These are phyloP conservation scores for Lactifluus echinatus DNA, from an alignment of 768 basidiomycete species.

Conservation along the genomic window DNA sequence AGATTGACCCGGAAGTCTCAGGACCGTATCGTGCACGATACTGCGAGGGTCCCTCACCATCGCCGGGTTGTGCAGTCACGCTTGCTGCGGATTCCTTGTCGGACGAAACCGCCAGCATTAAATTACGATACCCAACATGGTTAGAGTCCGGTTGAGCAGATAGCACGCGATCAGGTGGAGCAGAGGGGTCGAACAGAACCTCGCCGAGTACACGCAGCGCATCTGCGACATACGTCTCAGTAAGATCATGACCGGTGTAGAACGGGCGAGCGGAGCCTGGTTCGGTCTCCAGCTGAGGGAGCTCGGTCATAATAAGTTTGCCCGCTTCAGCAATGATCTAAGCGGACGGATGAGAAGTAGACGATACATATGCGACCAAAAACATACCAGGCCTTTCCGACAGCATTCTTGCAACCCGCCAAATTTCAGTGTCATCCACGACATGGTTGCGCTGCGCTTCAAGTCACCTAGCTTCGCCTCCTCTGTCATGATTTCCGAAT, in stretches of 20 bases:
- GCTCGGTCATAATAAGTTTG: conserved; percentile 46
- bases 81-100: background rate
- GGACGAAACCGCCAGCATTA: background rate
- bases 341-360: background rate
- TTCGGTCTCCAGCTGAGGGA: conserved; percentile 70
- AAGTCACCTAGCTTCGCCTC: conserved; percentile 77
- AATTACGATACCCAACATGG: background rate
- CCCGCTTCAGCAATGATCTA: conserved; percentile 51
- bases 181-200: conserved; percentile 37
- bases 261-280: conserved; percentile 69
- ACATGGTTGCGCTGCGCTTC: conserved; percentile 61
- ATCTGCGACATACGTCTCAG: conserved; percentile 53
- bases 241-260: conserved; percentile 60
- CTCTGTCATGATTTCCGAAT: conserved; percentile 75
- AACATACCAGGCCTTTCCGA: conserved; percentile 58
- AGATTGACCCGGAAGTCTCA: background rate
- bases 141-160: background rate
- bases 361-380: background rate
- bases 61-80: background rate
- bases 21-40: background rate
- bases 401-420: conserved; percentile 78
- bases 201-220: conserved; percentile 48
- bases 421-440: conserved; percentile 79
- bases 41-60: background rate
- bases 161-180: conserved; percentile 26